These are phyloP conservation scores for Fraxinus velutina DNA, from an alignment of 305 asterid genomes.

Conservation along the genomic window DNA sequence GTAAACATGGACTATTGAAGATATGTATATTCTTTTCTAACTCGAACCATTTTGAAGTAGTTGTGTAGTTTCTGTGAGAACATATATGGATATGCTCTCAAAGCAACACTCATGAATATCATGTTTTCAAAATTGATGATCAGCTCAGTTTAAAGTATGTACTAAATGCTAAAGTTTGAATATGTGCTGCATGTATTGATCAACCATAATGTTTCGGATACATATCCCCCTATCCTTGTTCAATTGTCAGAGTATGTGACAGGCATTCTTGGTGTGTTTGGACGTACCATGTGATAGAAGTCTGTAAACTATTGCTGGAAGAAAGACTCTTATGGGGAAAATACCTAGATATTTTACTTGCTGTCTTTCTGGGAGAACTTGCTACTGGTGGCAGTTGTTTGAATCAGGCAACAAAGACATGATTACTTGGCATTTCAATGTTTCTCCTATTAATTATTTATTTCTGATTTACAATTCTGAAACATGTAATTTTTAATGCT, in stretches of 20 bases:
- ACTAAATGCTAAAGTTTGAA: neutral
- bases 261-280: neutral
- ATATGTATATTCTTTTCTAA: neutral
- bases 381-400: constrained; percentile 9
- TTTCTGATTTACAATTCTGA: neutral
- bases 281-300: constrained; percentile 5
- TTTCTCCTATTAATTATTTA: neutral
- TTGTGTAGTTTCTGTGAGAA: neutral
- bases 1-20: neutral
- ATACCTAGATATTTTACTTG: neutral
- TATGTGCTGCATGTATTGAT: constrained; percentile 1
- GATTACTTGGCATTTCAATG: neutral
- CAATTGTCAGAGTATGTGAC: neutral
- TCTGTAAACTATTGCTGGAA: constrained; percentile 10
- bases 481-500: constrained; percentile 8
- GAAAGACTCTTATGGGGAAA: neutral
- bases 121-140: constrained; percentile 9
- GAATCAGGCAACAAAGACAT: neutral
- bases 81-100: neutral
- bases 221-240: neutral
- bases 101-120: constrained; percentile 2
- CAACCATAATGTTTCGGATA: neutral
- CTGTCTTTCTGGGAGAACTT: neutral
- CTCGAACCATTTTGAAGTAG: neutral
- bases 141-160: neutral